phyloP scores from a whole-genome alignment of 805 yeast genomes.

The Candida maesae region DNA sequence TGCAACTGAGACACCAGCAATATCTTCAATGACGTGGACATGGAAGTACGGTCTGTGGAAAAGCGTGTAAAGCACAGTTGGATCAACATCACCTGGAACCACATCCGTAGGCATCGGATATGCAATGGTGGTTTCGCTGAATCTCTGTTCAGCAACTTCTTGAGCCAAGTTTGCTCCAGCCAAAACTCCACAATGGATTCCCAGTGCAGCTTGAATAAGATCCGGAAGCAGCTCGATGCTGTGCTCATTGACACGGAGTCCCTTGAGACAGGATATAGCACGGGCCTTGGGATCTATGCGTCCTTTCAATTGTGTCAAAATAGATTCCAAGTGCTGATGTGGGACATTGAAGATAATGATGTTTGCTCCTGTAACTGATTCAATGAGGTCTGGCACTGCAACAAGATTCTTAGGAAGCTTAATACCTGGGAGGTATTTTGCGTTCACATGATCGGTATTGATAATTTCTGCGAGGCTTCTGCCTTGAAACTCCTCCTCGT shows the following conservation, averaged over 20 bases:
- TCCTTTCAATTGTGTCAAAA: constrained; percentile 71
- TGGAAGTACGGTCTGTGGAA: constrained; percentile 98
- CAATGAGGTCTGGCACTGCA: constrained; percentile 77
- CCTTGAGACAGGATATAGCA: constrained; percentile 92
- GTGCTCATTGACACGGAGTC: constrained; percentile 75
- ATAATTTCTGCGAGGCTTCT: constrained; percentile 80
- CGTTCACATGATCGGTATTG: constrained; percentile 85
- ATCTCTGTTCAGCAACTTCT: constrained; percentile 88
- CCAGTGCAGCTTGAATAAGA: constrained; percentile 68
- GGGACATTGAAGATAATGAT: constrained; percentile 89
- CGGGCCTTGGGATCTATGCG: constrained; percentile 62
- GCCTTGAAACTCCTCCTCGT: constrained; percentile 72
- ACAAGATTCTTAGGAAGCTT: constrained; percentile 73
- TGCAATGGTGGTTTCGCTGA: constrained; percentile 97
- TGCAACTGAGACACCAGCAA: constrained; percentile 90
- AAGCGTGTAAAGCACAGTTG: constrained; percentile 62
- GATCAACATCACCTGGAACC: constrained; percentile 70
- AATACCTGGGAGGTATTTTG: constrained; percentile 83
- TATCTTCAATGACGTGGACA: constrained; percentile 83
- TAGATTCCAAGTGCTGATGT: constrained; percentile 81
- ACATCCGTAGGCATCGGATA: constrained; percentile 69
- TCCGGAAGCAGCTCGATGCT: constrained; percentile 80
- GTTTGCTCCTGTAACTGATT: constrained; percentile 74
- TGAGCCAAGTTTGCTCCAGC: constrained; percentile 96
- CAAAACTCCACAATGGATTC: constrained; percentile 87